These are phyloP conservation scores for Colletotrichum cereale DNA, from an alignment of 2,329 filamentous ascomycete genomes.

Conservation along the genomic window DNA sequence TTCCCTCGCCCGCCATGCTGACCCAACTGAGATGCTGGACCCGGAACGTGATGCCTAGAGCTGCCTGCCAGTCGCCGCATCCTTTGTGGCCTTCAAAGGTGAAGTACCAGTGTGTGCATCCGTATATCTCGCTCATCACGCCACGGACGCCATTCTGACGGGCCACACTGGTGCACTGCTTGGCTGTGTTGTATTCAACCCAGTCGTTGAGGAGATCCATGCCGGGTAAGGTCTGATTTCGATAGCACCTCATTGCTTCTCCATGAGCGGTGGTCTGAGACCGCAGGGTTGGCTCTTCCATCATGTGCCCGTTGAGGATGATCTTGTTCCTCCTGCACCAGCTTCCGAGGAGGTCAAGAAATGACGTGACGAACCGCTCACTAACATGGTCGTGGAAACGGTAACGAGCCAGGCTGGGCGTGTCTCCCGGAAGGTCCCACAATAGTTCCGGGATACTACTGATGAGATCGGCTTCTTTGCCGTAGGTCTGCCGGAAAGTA, in stretches of 20 bases:
- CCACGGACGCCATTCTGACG: constrained; percentile 47
- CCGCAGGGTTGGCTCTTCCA: constrained; percentile 49
- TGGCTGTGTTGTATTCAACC: constrained; percentile 50
- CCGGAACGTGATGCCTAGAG: constrained; percentile 49
- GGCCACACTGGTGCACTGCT: constrained; percentile 48
- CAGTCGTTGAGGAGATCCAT: constrained; percentile 49
- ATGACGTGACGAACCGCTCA: constrained; percentile 48
- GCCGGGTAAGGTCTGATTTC: constrained; percentile 48
- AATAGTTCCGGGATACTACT: constrained; percentile 46
- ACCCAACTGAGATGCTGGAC: constrained; percentile 50
- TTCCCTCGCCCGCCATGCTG: constrained; percentile 50
- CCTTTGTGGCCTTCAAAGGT: constrained; percentile 51
- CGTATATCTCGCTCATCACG: constrained; percentile 49
- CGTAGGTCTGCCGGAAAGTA: constrained; percentile 45
- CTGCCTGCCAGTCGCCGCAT: constrained; percentile 51
- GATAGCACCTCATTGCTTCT: constrained; percentile 50
- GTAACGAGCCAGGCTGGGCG: constrained; percentile 46
- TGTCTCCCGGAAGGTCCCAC: constrained; percentile 47
- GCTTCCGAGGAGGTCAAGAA: constrained; percentile 46
- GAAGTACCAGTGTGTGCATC: constrained; percentile 49
- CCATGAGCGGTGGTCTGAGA: constrained; percentile 49
- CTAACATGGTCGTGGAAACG: constrained; percentile 49
- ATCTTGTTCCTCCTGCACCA: constrained; percentile 48
- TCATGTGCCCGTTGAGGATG: constrained; percentile 49
- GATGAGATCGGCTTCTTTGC: constrained; percentile 42